phyloP scores from a whole-genome alignment of 257 asterid species.

The Leonotis leonurus region DNA sequence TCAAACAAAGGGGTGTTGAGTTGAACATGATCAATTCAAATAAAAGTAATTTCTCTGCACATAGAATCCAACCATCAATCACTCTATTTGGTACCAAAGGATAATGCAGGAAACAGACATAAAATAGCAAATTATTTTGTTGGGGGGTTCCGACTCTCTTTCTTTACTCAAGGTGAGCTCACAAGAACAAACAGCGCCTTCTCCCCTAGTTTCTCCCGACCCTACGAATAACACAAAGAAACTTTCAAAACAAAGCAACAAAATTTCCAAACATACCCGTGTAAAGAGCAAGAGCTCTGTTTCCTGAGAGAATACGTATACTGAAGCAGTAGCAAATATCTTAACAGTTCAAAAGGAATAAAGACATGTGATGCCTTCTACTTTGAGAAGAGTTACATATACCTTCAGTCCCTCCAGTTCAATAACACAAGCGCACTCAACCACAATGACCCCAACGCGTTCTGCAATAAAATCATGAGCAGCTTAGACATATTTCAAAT shows the following conservation, averaged over 20 bases:
- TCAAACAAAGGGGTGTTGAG: too few relatives aligned
- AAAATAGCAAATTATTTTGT: slow-evolving; percentile 8
- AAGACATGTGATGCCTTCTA: background rate
- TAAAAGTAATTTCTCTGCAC: background rate
- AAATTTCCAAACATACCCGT: background rate
- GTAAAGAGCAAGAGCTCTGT: background rate
- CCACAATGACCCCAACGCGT: slow-evolving; percentile 72
- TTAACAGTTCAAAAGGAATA: background rate
- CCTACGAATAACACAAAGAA: slow-evolving; percentile 37
- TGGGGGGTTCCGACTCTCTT: background rate
- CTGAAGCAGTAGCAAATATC: too few relatives aligned
- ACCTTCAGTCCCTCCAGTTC: slow-evolving; percentile 86
- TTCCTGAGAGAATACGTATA: background rate
- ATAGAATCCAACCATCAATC: background rate
- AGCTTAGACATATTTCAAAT: slow-evolving; percentile 20
- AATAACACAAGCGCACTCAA: slow-evolving; percentile 85
- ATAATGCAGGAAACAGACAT: background rate
- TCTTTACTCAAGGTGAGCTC: slow-evolving; percentile 30
- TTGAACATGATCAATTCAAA: too few relatives aligned
- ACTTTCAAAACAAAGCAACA: too few relatives aligned
- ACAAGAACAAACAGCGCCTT: slow-evolving; percentile 72
- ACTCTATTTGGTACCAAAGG: background rate
- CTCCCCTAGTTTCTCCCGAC: slow-evolving; percentile 67
- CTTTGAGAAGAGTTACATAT: slow-evolving; percentile 25
- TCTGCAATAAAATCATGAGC: slow-evolving; percentile 42